A percentile compares a stretch with the other conserved stretches of the same genome.
Conservation (phyloP, 441 rosid species). For the Dalechampia spathulata region DNA sequence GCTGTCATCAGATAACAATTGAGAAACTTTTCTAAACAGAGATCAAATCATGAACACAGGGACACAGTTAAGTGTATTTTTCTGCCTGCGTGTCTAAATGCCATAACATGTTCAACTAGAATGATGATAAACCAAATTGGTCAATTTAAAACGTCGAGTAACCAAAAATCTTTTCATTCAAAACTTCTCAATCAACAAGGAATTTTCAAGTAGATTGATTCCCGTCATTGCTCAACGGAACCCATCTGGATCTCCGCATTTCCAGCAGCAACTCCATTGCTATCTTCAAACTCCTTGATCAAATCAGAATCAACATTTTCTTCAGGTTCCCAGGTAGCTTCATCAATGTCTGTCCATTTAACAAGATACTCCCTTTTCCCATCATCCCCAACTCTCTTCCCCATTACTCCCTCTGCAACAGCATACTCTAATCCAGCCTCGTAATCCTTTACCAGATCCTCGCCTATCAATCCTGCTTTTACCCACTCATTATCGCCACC, state of each 20-base stretch:
- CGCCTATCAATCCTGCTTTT: slow-evolving; percentile 41
- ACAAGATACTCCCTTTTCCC: slow-evolving; percentile 63
- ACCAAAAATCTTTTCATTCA: too few relatives aligned
- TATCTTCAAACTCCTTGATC: slow-evolving; percentile 40
- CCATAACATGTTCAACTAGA: too few relatives aligned
- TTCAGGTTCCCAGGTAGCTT: slow-evolving; percentile 89
- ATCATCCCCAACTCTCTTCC: slow-evolving; percentile 54
- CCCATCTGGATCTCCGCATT: neutral
- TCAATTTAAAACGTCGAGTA: too few relatives aligned
- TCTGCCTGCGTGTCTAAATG: too few relatives aligned
- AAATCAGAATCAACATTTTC: slow-evolving; percentile 68
- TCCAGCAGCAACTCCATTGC: neutral
- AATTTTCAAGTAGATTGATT: too few relatives aligned
- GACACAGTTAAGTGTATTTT: too few relatives aligned
- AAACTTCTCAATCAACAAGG: too few relatives aligned
- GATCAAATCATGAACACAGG: too few relatives aligned
- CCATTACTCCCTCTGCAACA: slow-evolving; percentile 60
- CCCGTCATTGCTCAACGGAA: neutral
- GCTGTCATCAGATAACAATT: neutral
- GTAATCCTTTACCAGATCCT: slow-evolving; percentile 63
- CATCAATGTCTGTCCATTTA: slow-evolving; percentile 70
- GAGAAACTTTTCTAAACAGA: too few relatives aligned
- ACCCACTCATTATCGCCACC: slow-evolving; percentile 77
- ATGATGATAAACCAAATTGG: too few relatives aligned
- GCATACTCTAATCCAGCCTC: slow-evolving; percentile 82